A percentile compares a stretch with the other conserved stretches of the same genome.
phyloP scores from a whole-genome alignment of 2,329 filamentous ascomycete species.

The Colletotrichum chrysophilum region DNA sequence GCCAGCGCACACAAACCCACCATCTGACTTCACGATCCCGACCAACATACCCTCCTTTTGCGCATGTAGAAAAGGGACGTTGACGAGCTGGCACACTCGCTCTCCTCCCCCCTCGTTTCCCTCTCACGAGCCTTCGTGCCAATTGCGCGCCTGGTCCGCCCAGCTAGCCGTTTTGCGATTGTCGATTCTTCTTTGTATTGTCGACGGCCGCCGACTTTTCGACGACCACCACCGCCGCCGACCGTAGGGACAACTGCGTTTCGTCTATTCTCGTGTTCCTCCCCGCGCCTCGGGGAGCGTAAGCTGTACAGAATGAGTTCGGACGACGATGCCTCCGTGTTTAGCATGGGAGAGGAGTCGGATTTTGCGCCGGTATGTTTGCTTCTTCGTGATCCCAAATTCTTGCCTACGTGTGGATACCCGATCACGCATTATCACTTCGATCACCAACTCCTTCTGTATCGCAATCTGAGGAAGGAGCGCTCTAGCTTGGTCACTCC shows the following conservation, averaged over 20 bases:
- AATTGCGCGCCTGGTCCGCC: constrained; percentile 19
- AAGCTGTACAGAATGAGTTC: constrained; percentile 54
- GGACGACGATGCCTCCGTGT: constrained; percentile 57
- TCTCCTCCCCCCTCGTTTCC: constrained; percentile 4
- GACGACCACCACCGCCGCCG: background rate
- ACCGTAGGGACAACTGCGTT: background rate
- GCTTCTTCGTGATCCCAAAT: background rate
- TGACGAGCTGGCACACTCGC: constrained; percentile 19
- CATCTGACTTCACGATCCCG: background rate
- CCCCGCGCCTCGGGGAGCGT: constrained; percentile 11
- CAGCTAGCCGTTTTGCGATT: constrained; percentile 10
- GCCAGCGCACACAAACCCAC: background rate
- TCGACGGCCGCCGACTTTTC: background rate
- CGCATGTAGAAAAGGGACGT: constrained; percentile 10
- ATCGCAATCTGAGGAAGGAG: background rate
- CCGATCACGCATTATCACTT: background rate
- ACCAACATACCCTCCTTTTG: background rate
- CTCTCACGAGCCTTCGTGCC: constrained; percentile 2
- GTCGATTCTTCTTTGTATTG: background rate
- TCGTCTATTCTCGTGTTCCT: constrained; percentile 1
- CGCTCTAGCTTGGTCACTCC: background rate
- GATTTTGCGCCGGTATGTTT: constrained; percentile 44
- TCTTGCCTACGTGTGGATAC: background rate
- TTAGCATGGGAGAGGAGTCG: constrained; percentile 45
- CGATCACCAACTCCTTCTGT: background rate